Base-by-base conservation (phyloP, 2,329 filamentous ascomycete genomes). In the Trichoderma polysporum region DNA sequence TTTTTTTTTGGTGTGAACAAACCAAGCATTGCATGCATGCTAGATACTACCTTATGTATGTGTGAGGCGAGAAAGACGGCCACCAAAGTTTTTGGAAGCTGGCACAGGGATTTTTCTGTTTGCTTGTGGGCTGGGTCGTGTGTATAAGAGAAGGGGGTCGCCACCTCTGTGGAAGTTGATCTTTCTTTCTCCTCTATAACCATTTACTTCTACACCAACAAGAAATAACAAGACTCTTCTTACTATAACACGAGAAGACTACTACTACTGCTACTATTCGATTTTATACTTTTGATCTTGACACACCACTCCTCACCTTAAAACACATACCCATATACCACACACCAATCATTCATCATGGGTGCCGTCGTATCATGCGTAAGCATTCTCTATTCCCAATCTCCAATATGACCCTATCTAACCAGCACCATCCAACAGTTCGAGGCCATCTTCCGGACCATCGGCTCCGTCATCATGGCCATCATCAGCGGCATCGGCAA, bases 341-440 rank as follows among this genome's bases (percentile, higher is more conserved):
- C 22, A 19, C 19, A 22, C 17, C 57, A 33, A 45, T 70, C 68
- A 69, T 61, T 68, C 73, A 79, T 41, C 68, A 94, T 95, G 92
- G 92, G 92, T 82, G 91, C 90, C 79, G 89, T 95, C 75, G 84
- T 93, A 72, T 94, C 91, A 77, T 94, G 91, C 77, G 91, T 94
- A 91, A 75, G 91, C 86, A 60, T 19, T 27, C 33, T 49, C 50
- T 54, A 47, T 15, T 8, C 19, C n/a, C 8, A 12, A 25, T 27
- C 0, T 7, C 35, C 45, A 13, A 22, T n/a, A 22, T 19, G 31
- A 25, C 39, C 19, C 17, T 4, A 12, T n/a, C 70, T 73, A 70
- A 76, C 70, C 9, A 66, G 6, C 29, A 19, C 17, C 65, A 19
- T 33, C 41, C 47, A 29, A 68, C 71, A 90, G 88, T 83, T 91